phyloP scores from a whole-genome alignment of 345 rosid genomes.

The Pistacia integerrima region DNA sequence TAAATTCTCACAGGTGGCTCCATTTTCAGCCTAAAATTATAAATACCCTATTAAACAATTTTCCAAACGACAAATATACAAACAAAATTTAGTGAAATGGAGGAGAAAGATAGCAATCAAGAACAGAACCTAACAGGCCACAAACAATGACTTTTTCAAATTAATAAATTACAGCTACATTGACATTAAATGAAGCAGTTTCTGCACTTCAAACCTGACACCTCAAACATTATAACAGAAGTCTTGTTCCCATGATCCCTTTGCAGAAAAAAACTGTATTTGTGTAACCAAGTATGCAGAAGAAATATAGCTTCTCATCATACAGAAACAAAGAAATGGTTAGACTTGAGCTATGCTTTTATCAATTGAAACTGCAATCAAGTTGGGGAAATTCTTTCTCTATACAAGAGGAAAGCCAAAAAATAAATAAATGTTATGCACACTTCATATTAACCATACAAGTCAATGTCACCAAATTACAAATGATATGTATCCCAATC shows the following conservation, averaged over 20 bases:
- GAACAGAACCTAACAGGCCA: neutral
- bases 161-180: neutral
- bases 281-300: constrained; percentile 2
- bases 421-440: neutral
- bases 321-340: neutral
- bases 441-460: neutral
- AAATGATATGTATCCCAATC: constrained; percentile 79
- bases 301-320: neutral
- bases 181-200: too few species aligned
- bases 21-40: neutral
- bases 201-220: too few species aligned
- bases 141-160: neutral
- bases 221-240: neutral
- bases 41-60: neutral
- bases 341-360: neutral
- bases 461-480: constrained; percentile 28
- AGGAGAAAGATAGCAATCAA: neutral
- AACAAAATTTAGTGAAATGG: neutral
- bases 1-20: neutral
- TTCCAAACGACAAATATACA: too few species aligned
- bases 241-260: neutral
- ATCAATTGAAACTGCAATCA: neutral
- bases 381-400: neutral
- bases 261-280: neutral
- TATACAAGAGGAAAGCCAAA: neutral